Evolutionary conservation across 352 stramenopile species (phyloP), one percentile per base, ranked within the genome.

Genomic region (Phytophthora citricola): DNA sequence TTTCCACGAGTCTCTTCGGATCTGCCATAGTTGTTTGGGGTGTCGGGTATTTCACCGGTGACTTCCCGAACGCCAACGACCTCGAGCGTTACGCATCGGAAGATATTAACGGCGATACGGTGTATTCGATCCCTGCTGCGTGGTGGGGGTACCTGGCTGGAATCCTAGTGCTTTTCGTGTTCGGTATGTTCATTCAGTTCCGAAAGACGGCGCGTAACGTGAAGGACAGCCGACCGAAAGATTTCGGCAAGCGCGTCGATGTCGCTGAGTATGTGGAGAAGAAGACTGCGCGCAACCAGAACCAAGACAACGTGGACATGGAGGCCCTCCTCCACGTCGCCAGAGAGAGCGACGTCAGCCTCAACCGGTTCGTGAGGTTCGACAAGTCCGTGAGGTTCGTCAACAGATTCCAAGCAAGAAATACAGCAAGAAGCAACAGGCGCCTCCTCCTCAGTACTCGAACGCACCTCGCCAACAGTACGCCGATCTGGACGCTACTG

Each of bases 171-270:
- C 68, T 89, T 15, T 78, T 74, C 27, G 49, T 68, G 9, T 24
- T 87, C 8, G 77, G 76, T 4, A 73, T 81, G 65, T 64, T 68
- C 44, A 58, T 89, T 40, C 78, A 87, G 59, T 85, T 85, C 50
- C 54, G 61, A 44, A 81, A 81, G 66, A 84, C 73, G 12, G 76
- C 60, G 2, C 71, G 63, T 15, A 69, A 71, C 9, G 44, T 58
- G 11, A 45, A 71, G 9, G 58, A 73, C 27, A 46, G 74, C 22
- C 45, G 39, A 32, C 32, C 27, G 6, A 58, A 55, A 36, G 17
- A 11, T 20, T 63, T 58, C 17, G 52, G 54, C 12, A 56, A 45
- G 22, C 34, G 24, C 8, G 41, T 46, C 10, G 63, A 71, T 24
- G 34, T 53, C 7, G 26, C 26, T 29, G 44, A 51, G 12, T 71